Percentiles rank a stretch among this genome's conserved stretches.
These are phyloP conservation scores for Aspergillus pseudoviridinutans DNA, from an alignment of 2,329 filamentous ascomycete genomes.

Conservation along the genomic window DNA sequence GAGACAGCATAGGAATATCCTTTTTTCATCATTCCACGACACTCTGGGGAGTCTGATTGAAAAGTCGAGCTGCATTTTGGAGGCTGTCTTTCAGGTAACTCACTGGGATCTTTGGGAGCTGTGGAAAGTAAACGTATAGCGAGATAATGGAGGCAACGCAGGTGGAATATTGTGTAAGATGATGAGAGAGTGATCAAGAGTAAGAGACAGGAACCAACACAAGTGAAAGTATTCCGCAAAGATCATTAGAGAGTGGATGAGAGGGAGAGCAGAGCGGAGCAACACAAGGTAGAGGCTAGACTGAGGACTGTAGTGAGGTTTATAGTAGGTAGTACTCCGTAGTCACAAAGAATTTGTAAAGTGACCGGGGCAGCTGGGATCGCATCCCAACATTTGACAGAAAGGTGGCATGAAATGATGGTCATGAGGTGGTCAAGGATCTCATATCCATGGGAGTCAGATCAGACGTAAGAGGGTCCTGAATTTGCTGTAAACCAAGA, in stretches of 20 bases:
- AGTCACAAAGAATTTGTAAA: background rate
- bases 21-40: constrained; percentile 5
- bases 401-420: background rate
- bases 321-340: background rate
- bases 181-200: too few relatives aligned
- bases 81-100: background rate
- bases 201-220: background rate
- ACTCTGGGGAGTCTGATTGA: background rate
- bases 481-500: background rate
- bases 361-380: background rate
- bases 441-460: background rate
- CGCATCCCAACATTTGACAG: background rate
- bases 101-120: background rate
- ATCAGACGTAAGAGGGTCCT: background rate
- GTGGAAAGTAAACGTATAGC: background rate
- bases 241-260: background rate
- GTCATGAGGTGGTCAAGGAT: background rate
- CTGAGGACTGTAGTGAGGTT: background rate
- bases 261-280: background rate
- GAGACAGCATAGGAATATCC: constrained; percentile 22
- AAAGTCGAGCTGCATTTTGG: background rate
- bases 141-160: background rate
- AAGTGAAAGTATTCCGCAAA: background rate
- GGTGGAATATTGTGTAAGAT: too few relatives aligned
- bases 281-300: background rate